Conservation (phyloP, 305 asterid species). For the Fraxinus ornus region DNA sequence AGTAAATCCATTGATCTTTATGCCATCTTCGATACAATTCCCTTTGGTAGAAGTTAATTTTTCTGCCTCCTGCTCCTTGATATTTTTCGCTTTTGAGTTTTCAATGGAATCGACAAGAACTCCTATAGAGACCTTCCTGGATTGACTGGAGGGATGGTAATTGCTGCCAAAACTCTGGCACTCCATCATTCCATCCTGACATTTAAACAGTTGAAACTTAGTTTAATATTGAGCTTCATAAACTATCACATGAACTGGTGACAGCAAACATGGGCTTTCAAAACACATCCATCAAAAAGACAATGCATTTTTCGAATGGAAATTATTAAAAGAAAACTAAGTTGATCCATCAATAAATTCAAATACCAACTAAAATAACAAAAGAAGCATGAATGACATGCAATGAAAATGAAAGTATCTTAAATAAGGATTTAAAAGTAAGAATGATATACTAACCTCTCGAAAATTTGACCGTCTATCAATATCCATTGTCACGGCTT, state of each 20-base stretch:
- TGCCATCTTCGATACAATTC: slow-evolving; percentile 33
- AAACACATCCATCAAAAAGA: background rate
- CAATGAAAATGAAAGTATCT: background rate
- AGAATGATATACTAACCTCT: slow-evolving; percentile 34
- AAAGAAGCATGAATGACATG: slow-evolving; percentile 19
- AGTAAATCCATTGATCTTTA: slow-evolving; percentile 30
- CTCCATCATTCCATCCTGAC: slow-evolving; percentile 53
- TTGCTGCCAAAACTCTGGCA: slow-evolving; percentile 56
- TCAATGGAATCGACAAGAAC: slow-evolving; percentile 54
- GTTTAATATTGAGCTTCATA: slow-evolving; percentile 22
- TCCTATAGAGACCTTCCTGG: slow-evolving; percentile 83
- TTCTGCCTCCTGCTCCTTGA: slow-evolving; percentile 36
- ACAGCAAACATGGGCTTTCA: background rate
- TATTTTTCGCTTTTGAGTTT: slow-evolving; percentile 35
- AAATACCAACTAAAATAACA: background rate
- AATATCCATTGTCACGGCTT: slow-evolving; percentile 36
- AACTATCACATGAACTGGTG: background rate
- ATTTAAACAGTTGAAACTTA: slow-evolving; percentile 26
- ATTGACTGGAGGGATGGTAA: slow-evolving; percentile 50
- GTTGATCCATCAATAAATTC: background rate
- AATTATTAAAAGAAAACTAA: background rate
- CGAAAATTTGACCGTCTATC: slow-evolving; percentile 33
- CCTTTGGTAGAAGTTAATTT: slow-evolving; percentile 33
- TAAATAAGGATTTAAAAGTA: background rate
- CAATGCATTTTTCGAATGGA: background rate